Evolutionary conservation across 78 protist genomes (phyloP).

Genomic region (Mantamonas sphyraenae): DNA sequence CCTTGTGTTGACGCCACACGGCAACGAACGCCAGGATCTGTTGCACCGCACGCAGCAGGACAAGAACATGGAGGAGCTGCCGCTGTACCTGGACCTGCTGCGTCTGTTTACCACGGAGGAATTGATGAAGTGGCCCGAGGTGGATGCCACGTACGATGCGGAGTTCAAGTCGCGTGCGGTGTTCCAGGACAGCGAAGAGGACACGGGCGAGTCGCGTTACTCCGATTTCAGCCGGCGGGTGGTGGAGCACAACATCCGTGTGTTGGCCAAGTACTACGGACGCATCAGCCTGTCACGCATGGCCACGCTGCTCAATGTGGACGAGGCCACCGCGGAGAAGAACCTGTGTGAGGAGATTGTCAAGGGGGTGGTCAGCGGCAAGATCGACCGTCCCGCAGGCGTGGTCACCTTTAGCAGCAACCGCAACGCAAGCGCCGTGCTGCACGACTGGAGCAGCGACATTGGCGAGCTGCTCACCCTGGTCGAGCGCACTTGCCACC

Average conservation of each 20-base stretch:
- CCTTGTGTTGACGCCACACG: slow-evolving; percentile 44
- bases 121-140: neutral
- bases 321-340: slow-evolving; percentile 10
- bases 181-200: neutral
- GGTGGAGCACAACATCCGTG: slow-evolving; percentile 43
- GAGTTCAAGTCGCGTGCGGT: neutral
- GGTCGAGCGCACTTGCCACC: slow-evolving; percentile 65
- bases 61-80: slow-evolving; percentile 41
- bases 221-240: no score
- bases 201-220: no score
- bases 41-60: slow-evolving; percentile 28
- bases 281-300: slow-evolving; percentile 50
- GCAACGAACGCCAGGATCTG: slow-evolving; percentile 53
- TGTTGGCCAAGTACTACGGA: slow-evolving; percentile 53
- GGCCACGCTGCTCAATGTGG: neutral
- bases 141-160: neutral
- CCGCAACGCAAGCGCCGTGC: slow-evolving; percentile 36
- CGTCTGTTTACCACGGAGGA: slow-evolving; percentile 21
- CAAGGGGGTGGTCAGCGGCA: slow-evolving; percentile 43
- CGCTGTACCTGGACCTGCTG: slow-evolving; percentile 11
- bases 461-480: slow-evolving; percentile 38
- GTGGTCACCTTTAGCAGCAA: slow-evolving; percentile 24
- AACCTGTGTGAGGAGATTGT: slow-evolving; percentile 47
- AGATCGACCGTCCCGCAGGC: slow-evolving; percentile 65
- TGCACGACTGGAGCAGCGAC: slow-evolving; percentile 58